Evolutionary conservation across 371 early-diverging fungal genomes (phyloP), one percentile per base, ranked within the genome.

Genomic region (Rhizopus sp.): DNA sequence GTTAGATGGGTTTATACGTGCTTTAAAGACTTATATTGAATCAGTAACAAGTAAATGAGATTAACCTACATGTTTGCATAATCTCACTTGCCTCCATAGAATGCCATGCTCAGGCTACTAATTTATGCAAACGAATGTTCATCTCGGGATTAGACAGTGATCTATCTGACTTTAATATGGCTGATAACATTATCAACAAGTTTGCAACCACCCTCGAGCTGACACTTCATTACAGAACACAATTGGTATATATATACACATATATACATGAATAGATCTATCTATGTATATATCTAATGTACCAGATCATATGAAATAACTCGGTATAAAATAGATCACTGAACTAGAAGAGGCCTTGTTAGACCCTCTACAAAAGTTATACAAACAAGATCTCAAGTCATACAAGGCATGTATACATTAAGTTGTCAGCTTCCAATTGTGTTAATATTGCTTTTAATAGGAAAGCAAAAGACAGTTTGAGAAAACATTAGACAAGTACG

Each of bases 401-500:
- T 79, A 79, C 53, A 83, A 82, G 53, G 74, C 62, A 55, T 39
- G 38, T 1, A 34, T 7, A 23, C 3, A 29, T 8, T 5, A 23
- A 46, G 3, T 3, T 3, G 23, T 23, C 10, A 29, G 4, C 10
- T 5, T 5, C 29, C 29, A 46, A 46, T 5, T 3, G 23, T 9
- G 29, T 17, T 4, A 17, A 10, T 3, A 31, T 46, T 3, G 13
- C n/a, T n/a, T n/a, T n/a, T n/a, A 44, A 23, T 39, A 75, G 70
- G 84, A 86, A 9, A 55, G 72, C n/a, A 41, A 41, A 44, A 82
- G 78, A 55, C 68, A 73, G 31, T 82, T 76, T 59, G 87, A 88
- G 59, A 78, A 80, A 40, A 66, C 75, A 9, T 57, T 83, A 50
- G 88, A 89, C 48, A 68, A 72, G 50, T 89, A 88, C 61, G 91